Evolutionary conservation across 1,139 yeast genomes (phyloP).

Genomic region (Sugiyamaella novakii): DNA sequence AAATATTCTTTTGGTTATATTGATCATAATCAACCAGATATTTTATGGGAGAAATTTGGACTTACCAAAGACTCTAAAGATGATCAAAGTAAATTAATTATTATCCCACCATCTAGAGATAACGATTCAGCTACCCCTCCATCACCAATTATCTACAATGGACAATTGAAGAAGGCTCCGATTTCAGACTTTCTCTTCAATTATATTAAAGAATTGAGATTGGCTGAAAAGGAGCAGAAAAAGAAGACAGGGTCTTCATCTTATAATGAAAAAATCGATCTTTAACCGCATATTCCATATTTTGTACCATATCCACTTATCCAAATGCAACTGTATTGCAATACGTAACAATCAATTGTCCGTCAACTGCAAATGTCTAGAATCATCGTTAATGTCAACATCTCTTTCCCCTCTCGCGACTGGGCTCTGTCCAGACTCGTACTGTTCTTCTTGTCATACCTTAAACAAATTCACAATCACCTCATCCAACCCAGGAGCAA

Average conservation of each 20-base stretch:
- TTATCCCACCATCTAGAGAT: slow-evolving; percentile 29
- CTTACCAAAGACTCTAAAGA: slow-evolving; percentile 21
- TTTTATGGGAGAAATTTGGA: slow-evolving; percentile 31
- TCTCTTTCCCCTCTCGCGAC: neutral
- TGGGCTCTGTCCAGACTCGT: slow-evolving; percentile 4
- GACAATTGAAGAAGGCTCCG: slow-evolving; percentile 39
- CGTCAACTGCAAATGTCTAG: slow-evolving; percentile 41
- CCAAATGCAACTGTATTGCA: slow-evolving; percentile 47
- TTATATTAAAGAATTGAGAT: neutral
- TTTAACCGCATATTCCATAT: neutral
- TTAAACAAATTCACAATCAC: slow-evolving; percentile 38
- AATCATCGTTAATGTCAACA: slow-evolving; percentile 7
- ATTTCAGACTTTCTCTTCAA: slow-evolving; percentile 36
- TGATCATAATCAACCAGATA: slow-evolving; percentile 32
- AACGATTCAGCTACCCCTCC: slow-evolving; percentile 8
- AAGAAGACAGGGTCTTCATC: slow-evolving; percentile 7
- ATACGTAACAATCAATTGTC: slow-evolving; percentile 42
- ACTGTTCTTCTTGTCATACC: slow-evolving; percentile 23
- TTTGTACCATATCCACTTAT: slow-evolving; percentile 23
- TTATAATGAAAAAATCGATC: slow-evolving; percentile 12
- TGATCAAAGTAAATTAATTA: slow-evolving; percentile 34
- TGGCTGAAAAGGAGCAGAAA: slow-evolving; percentile 14
- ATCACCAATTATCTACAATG: slow-evolving; percentile 35
- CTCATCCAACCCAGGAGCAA: slow-evolving; percentile 47
- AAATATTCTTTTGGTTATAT: slow-evolving; percentile 45